Base-by-base conservation (phyloP, 2,329 filamentous ascomycete species). In the Lasiodiplodia sp. region DNA sequence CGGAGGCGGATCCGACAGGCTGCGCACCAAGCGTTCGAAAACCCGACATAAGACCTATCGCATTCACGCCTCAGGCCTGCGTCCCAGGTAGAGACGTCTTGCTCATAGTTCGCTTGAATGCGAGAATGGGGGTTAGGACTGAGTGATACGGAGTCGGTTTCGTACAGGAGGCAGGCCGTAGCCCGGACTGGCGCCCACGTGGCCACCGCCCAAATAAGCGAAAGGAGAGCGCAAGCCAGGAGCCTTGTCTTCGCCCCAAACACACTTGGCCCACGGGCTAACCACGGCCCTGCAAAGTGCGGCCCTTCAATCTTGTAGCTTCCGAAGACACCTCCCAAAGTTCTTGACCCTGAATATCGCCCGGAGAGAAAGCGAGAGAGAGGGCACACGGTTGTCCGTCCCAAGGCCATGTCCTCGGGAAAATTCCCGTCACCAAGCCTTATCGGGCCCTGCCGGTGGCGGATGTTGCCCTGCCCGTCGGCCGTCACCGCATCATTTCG, bases 401-500 rank as follows among this genome's bases (percentile, higher is more conserved):
- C 76, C 76, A 74, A 74, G 70, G 71, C 77, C 76, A 75, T 77
- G 76, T 77, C 75, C 72, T 70, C 73, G 77, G 76, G 71, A 73
- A 72, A 67, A 70, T 68, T 70, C 70, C 71, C 70, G 70, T 71
- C 70, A 60, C 51, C 65, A 68, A 72, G 63, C 69, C 70, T 71
- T 72, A 72, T 71, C 72, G 72, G 73, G 62, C 66, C 72, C 60
- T 69, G 47, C 72, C 71, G 72, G 70, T 62, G 47, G 63, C 69
- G 49, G 67, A 47, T 70, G 67, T 58, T 71, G 68, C 71, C 70
- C 69, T 64, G 60, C 47, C 60, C 60, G 47, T 28, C 47, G 25
- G 44, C 21, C 56, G 47, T 69, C 69, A 69, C 67, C 69, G 70
- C 58, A 68, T 69, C 51, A 65, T 65, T 65, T 65, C 62, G 62